Percentiles rank a stretch among this genome's conserved stretches.
Evolutionary conservation across 805 yeast species (phyloP).

Genomic region (Pichia pseudocactophila): DNA sequence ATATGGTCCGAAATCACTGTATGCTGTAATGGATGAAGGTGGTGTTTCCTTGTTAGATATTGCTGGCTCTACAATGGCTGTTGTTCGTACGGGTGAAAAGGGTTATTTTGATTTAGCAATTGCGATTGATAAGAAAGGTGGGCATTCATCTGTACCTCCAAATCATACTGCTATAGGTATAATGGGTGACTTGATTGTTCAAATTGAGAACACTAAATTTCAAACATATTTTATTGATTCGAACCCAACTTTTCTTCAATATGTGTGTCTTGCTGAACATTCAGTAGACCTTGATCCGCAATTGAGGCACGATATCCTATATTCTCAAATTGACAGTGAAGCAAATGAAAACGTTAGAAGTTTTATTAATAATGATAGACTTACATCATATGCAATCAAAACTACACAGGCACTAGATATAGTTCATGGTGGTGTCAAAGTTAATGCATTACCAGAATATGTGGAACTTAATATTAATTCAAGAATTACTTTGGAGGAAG

Average conservation of each 20-base stretch:
- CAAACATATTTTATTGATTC: conserved; percentile 31
- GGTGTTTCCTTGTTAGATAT: conserved; percentile 28
- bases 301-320: conserved; percentile 31
- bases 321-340: conserved; percentile 27
- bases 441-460: conserved; percentile 43
- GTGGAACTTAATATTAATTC: conserved; percentile 37
- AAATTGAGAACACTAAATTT: conserved; percentile 32
- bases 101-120: conserved; percentile 37
- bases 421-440: conserved; percentile 39
- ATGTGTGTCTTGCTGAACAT: conserved; percentile 40
- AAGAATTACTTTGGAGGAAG: conserved; percentile 37
- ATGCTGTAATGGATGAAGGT: conserved; percentile 40
- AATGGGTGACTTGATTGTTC: conserved; percentile 32
- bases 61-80: conserved; percentile 33
- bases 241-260: conserved; percentile 36
- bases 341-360: conserved; percentile 33
- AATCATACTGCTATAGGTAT: conserved; percentile 41
- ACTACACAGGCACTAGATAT: conserved; percentile 44
- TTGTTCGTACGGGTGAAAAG: conserved; percentile 42
- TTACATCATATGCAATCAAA: conserved; percentile 31
- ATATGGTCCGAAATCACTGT: conserved; percentile 36
- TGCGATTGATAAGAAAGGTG: conserved; percentile 38
- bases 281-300: conserved; percentile 27
- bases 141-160: conserved; percentile 44
- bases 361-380: conserved; percentile 23